Base-by-base conservation (phyloP, 345 rosid species). In the Murraya paniculata region DNA sequence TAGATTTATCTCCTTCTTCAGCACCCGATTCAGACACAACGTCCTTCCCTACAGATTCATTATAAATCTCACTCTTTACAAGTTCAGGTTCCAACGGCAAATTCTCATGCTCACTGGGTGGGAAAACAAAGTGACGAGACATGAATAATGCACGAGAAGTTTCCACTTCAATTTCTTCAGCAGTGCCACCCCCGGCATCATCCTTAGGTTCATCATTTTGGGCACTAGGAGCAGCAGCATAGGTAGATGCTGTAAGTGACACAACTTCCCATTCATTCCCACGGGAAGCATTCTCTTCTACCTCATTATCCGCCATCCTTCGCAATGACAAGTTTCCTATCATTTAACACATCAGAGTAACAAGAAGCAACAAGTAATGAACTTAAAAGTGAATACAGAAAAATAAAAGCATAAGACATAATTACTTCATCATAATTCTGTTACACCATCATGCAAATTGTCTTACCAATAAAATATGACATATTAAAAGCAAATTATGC, bases 191-290 rank as follows among this genome's bases (percentile, higher is more conserved):
- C 81, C 81, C 80, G 2, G 71, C 83, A 6, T 84, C 82, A 81
- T 91, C 88, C 72, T 76, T 84, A 19, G 71, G 24, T 35, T 84
- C 89, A 72, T 80, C 81, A 53, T 87, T 89, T 59, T 75, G 70
- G 0, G 98, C 92, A 86, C 97, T 89, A 60, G 98, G 94, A 82
- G 96, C 83, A 79, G 98, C 97, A 81, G 93, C 96, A 79, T 97
- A 97, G 28, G 98, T 81, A 13, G 99, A 97, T 71, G 97, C 96
- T 33, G 99, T 93, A 28, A 97, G 93, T 2, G 97, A 90, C 9
- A 97, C 96, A 24, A 97, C 97, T 87, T 97, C 99, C 98, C 98
- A 97, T 73, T 94, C 98, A 67, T 86, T 90, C 74, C 94, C 95
- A 27, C 88, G 92, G 3, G 85, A 33, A 25, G 53, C 72, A 74